Evolutionary conservation across 73 alveolate species (phyloP).

Genomic region (Tetrahymena malaccensis): DNA sequence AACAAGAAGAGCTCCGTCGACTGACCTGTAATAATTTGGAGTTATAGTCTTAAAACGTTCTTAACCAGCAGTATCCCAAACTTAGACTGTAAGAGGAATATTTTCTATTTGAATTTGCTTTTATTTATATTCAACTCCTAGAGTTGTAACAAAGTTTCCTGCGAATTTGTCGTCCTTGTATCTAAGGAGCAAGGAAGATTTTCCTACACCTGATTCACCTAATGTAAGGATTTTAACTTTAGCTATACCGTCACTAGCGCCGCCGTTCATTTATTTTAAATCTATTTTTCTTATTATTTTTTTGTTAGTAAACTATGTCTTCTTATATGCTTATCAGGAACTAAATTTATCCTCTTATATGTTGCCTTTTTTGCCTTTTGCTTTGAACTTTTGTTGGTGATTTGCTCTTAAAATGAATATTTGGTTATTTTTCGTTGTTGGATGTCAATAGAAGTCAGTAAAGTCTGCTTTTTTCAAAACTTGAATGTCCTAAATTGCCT

Average conservation of each 20-base stretch:
- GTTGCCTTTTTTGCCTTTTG: background rate
- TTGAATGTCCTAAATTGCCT: background rate
- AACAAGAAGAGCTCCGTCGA: slow-evolving; percentile 52
- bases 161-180: slow-evolving; percentile 49
- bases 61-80: slow-evolving; percentile 76
- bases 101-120: slow-evolving; percentile 37
- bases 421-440: background rate
- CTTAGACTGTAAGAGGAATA: slow-evolving; percentile 40
- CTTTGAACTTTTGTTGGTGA: background rate
- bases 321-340: background rate
- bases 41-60: slow-evolving; percentile 60
- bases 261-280: background rate
- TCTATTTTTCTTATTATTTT: background rate
- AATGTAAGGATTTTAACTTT: slow-evolving; percentile 23
- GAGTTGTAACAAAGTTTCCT: slow-evolving; percentile 46
- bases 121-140: slow-evolving; percentile 60
- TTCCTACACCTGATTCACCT: slow-evolving; percentile 80
- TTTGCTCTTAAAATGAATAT: background rate
- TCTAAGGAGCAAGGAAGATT: slow-evolving; percentile 45
- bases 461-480: background rate
- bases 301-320: background rate
- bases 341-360: background rate
- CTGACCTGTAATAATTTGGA: slow-evolving; percentile 57
- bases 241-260: background rate
- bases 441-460: background rate